Conservation (phyloP, 805 yeast genomes). For the Starmerella potacharoeniae region DNA sequence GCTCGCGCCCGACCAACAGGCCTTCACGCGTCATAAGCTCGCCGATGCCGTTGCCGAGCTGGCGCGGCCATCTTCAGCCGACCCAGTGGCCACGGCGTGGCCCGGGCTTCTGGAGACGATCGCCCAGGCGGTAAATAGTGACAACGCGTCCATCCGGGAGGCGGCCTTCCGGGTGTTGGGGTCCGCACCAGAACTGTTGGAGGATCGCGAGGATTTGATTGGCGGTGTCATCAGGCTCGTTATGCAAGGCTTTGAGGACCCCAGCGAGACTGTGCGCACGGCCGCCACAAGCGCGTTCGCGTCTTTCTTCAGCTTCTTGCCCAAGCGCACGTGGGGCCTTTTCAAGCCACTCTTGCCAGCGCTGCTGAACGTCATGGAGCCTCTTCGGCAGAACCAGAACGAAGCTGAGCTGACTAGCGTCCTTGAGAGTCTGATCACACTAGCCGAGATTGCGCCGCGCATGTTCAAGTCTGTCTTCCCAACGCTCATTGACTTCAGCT, state of each 20-base stretch:
- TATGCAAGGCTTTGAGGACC: slow-evolving; percentile 69
- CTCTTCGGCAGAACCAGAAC: slow-evolving; percentile 65
- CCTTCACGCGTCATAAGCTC: slow-evolving; percentile 75
- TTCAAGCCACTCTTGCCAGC: slow-evolving; percentile 73
- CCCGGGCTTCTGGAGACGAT: slow-evolving; percentile 66
- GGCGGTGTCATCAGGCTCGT: slow-evolving; percentile 52
- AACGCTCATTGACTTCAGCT: slow-evolving; percentile 73
- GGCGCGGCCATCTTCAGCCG: slow-evolving; percentile 38
- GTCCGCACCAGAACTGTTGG: slow-evolving; percentile 68
- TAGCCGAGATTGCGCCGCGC: slow-evolving; percentile 88
- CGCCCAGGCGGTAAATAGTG: slow-evolving; percentile 40
- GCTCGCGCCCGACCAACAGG: slow-evolving; percentile 46
- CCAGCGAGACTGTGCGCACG: slow-evolving; percentile 71
- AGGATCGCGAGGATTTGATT: slow-evolving; percentile 38
- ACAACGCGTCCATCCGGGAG: slow-evolving; percentile 65
- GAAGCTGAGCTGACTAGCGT: slow-evolving; percentile 75
- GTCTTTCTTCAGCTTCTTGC: slow-evolving; percentile 71
- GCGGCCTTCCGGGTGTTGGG: slow-evolving; percentile 84
- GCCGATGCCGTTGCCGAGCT: slow-evolving; percentile 92
- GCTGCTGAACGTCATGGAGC: slow-evolving; percentile 75
- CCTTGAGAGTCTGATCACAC: slow-evolving; percentile 78
- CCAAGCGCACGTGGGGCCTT: slow-evolving; percentile 65
- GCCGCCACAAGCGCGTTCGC: slow-evolving; percentile 89
- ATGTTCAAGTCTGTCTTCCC: slow-evolving; percentile 86
- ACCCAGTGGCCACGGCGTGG: slow-evolving; percentile 44